Percentiles rank a stretch among this genome's conserved stretches.
phyloP scores from a whole-genome alignment of 2,329 filamentous ascomycete species.

The Sporothrix euskadiensis region DNA sequence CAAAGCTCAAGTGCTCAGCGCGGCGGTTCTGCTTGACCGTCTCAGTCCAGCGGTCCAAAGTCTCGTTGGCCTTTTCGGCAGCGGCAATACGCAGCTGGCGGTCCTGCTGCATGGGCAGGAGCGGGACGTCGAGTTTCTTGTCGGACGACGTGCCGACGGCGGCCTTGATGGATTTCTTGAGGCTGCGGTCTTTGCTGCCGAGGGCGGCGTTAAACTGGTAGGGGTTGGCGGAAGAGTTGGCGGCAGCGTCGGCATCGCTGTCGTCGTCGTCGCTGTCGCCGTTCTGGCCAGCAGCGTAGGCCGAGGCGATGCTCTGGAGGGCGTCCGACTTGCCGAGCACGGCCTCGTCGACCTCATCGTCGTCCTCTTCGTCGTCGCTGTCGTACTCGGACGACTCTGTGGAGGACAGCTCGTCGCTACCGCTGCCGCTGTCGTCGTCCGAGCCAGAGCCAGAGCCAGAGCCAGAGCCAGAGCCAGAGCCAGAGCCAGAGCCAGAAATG shows the following conservation, averaged over 20 bases:
- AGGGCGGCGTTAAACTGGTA: slow-evolving; percentile 25
- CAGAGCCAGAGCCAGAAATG: too few species aligned
- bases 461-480: too few species aligned
- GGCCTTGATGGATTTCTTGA: slow-evolving; percentile 78
- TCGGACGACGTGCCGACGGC: slow-evolving; percentile 60
- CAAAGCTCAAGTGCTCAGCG: slow-evolving; percentile 87
- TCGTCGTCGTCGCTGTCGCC: slow-evolving; percentile 49
- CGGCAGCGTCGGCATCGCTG: slow-evolving; percentile 43
- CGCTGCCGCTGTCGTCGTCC: slow-evolving; percentile 13
- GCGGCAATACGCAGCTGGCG: slow-evolving; percentile 78
- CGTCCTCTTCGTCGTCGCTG: slow-evolving; percentile 16
- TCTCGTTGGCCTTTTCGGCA: slow-evolving; percentile 88
- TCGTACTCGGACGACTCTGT: slow-evolving; percentile 11
- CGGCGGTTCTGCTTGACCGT: slow-evolving; percentile 92
- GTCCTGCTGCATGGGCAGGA: slow-evolving; percentile 84
- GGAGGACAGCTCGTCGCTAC: slow-evolving; percentile 47
- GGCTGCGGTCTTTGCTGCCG: slow-evolving; percentile 23
- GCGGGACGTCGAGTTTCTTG: slow-evolving; percentile 76
- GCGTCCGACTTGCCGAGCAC: slow-evolving; percentile 45
- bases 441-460: slow-evolving; percentile 35
- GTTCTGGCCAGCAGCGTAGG: slow-evolving; percentile 62
- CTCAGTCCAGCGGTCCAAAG: slow-evolving; percentile 86
- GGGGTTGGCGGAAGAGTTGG: slow-evolving; percentile 31
- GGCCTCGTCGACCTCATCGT: slow-evolving; percentile 10
- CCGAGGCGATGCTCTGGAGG: slow-evolving; percentile 68